Evolutionary conservation across 345 rosid species (phyloP).

Genomic region (Brassica carinata): DNA sequence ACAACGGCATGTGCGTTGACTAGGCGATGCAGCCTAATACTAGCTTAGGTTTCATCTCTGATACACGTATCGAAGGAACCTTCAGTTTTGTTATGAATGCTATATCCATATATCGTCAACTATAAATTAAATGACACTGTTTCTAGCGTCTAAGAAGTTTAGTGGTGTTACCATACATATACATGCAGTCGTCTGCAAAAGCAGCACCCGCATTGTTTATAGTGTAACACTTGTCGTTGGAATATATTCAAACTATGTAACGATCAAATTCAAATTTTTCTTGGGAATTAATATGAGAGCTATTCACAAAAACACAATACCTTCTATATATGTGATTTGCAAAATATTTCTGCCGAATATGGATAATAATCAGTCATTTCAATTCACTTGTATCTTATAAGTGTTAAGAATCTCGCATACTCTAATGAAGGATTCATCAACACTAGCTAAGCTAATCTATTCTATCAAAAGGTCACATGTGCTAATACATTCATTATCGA

Average conservation of each 20-base stretch:
- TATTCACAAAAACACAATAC: not conserved
- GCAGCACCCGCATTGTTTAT: not conserved
- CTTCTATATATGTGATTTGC: not conserved
- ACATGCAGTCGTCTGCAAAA: not conserved
- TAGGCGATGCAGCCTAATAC: slow-evolving; percentile 13
- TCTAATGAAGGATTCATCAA: not conserved
- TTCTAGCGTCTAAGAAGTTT: not conserved
- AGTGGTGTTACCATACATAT: not conserved
- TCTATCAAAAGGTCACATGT: not conserved
- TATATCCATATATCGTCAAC: not conserved
- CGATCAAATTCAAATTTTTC: not conserved
- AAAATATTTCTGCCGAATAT: not conserved
- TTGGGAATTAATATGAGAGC: not conserved
- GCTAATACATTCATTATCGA: not conserved
- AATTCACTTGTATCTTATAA: not conserved
- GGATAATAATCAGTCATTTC: not conserved
- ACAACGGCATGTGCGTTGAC: slow-evolving; percentile 19
- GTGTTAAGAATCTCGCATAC: not conserved
- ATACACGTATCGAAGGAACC: slow-evolving; percentile 17
- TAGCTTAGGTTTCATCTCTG: slow-evolving; percentile 19
- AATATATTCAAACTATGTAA: not conserved
- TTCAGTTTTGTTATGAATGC: slow-evolving; percentile 3
- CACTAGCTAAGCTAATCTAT: no score
- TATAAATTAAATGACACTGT: not conserved
- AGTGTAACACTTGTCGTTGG: not conserved